phyloP scores from a whole-genome alignment of 1,139 yeast genomes.

The Debaryomyces coudertii region DNA sequence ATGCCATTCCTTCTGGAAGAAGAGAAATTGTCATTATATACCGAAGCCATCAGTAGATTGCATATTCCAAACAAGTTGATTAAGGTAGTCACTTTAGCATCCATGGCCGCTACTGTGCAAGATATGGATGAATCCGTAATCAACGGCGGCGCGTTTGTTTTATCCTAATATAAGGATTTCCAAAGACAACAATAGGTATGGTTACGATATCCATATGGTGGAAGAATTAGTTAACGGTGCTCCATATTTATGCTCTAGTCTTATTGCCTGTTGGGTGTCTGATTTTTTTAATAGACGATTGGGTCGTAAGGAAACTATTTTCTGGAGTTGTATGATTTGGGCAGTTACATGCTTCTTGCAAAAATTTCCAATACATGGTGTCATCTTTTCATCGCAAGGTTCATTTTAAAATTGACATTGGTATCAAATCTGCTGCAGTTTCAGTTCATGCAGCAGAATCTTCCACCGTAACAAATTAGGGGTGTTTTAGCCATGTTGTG shows the following conservation, averaged over 20 bases:
- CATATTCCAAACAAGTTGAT: slow-evolving; percentile 61
- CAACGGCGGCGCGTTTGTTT: slow-evolving; percentile 81
- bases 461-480: slow-evolving; percentile 72
- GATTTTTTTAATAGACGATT: slow-evolving; percentile 64
- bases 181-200: slow-evolving; percentile 48
- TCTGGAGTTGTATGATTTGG: slow-evolving; percentile 65
- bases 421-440: slow-evolving; percentile 79
- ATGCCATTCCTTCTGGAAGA: slow-evolving; percentile 59
- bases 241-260: slow-evolving; percentile 76
- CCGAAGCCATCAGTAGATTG: slow-evolving; percentile 66
- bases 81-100: slow-evolving; percentile 69
- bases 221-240: slow-evolving; percentile 81
- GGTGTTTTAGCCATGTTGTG: slow-evolving; percentile 85
- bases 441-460: slow-evolving; percentile 85
- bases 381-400: slow-evolving; percentile 75
- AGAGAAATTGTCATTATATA: slow-evolving; percentile 59
- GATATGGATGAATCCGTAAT: slow-evolving; percentile 92
- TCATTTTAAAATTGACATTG: slow-evolving; percentile 75
- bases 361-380: slow-evolving; percentile 74
- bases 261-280: slow-evolving; percentile 71
- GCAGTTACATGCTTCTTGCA: too few relatives aligned
- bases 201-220: slow-evolving; percentile 50
- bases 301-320: slow-evolving; percentile 78
- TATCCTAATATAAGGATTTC: slow-evolving; percentile 59
- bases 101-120: slow-evolving; percentile 89